Evolutionary conservation across 176 grass and related monocot species (phyloP).

Genomic region (Elaeis guineensis): DNA sequence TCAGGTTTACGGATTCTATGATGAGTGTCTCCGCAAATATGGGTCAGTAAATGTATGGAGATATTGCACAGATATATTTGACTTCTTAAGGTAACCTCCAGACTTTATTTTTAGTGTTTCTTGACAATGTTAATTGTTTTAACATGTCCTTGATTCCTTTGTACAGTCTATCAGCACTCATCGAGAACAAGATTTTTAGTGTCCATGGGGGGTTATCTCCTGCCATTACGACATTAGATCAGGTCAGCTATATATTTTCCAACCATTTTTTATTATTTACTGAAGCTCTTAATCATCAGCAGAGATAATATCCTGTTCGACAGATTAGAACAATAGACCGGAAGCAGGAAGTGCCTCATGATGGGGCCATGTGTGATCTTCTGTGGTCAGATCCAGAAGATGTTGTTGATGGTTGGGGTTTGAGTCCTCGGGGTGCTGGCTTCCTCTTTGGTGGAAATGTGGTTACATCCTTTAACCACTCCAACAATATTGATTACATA

Average conservation of each 20-base stretch:
- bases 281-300: too few relatives aligned
- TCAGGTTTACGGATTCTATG: slow-evolving; percentile 98
- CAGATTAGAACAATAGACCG: slow-evolving; percentile 97
- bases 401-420: slow-evolving; percentile 84
- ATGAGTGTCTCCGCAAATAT: slow-evolving; percentile 97
- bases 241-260: slow-evolving; percentile 41
- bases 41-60: slow-evolving; percentile 99
- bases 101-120: slow-evolving; percentile 7
- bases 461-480: slow-evolving; percentile 78
- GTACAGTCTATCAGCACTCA: slow-evolving; percentile 92
- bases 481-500: slow-evolving; percentile 96
- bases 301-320: not conserved
- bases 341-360: slow-evolving; percentile 98
- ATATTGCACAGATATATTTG: slow-evolving; percentile 99
- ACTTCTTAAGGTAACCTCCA: slow-evolving; percentile 74
- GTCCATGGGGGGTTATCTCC: slow-evolving; percentile 98
- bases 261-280: too few relatives aligned
- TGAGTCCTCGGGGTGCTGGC: slow-evolving; percentile 94
- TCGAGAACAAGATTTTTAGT: slow-evolving; percentile 98
- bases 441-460: slow-evolving; percentile 92
- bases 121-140: slow-evolving; percentile 17
- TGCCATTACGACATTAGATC: slow-evolving; percentile 79
- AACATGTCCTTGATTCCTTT: slow-evolving; percentile 7
- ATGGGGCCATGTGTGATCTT: slow-evolving; percentile 99
- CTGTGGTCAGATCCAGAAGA: slow-evolving; percentile 99